Percentiles rank a stretch among this genome's conserved stretches.
Evolutionary conservation across 164 flowering plant genomes (phyloP).

Genomic region (Tinospora cordifolia): DNA sequence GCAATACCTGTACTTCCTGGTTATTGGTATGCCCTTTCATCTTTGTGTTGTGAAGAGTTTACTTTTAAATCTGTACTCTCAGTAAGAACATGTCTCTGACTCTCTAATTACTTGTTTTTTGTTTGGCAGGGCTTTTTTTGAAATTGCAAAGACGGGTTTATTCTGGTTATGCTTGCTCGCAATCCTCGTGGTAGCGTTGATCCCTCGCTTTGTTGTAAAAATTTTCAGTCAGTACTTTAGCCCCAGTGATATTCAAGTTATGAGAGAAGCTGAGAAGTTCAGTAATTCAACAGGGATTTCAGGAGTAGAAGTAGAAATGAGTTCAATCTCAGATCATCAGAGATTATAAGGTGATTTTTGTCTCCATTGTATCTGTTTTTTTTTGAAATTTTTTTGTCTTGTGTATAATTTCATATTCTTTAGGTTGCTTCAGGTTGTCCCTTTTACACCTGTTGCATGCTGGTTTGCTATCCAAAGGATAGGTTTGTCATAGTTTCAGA

Average conservation of each 20-base stretch:
- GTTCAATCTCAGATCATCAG: conserved; percentile 25
- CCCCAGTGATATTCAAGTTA: conserved; percentile 71
- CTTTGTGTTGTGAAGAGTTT: background rate
- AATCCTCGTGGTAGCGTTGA: conserved; percentile 41
- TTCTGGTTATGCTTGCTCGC: conserved; percentile 80
- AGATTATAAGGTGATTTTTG: conserved; percentile 16
- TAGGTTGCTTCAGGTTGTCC: conserved; percentile 20
- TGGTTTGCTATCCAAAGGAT: conserved; percentile 31
- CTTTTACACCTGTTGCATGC: conserved; percentile 10
- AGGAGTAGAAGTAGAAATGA: conserved; percentile 52
- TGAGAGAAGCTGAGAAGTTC: conserved; percentile 74
- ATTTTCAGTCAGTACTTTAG: conserved; percentile 32
- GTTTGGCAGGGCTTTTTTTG: conserved; percentile 75
- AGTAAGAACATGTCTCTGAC: conserved; percentile 1
- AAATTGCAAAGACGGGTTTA: conserved; percentile 27
- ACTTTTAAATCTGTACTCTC: background rate
- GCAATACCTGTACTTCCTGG: conserved; percentile 51
- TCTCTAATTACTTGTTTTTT: background rate
- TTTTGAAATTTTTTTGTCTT: conserved; percentile 4
- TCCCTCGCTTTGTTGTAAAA: conserved; percentile 78
- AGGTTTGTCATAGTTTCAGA: conserved; percentile 20
- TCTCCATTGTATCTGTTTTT: conserved; percentile 7
- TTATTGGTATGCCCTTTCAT: conserved; percentile 56
- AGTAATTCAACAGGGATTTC: conserved; percentile 25
- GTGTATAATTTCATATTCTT: conserved; percentile 25